A percentile compares a stretch with the other conserved stretches of the same genome.
These are phyloP conservation scores for Neoboletus magnificus DNA, from an alignment of 768 basidiomycete genomes.

Conservation along the genomic window DNA sequence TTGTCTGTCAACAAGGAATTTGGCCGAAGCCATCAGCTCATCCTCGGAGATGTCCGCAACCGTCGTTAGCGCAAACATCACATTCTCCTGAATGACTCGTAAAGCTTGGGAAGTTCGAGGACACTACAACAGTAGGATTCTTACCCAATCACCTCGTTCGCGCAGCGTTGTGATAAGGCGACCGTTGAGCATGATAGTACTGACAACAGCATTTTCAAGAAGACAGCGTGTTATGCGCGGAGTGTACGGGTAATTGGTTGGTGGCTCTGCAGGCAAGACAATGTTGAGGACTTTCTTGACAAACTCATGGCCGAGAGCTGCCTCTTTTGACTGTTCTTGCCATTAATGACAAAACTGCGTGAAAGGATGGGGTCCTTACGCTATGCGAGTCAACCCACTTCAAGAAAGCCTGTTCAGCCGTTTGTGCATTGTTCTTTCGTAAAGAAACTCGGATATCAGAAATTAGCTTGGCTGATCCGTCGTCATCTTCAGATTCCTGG, in stretches of 20 bases:
- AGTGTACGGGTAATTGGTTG: constrained; percentile 43
- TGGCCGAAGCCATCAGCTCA: constrained; percentile 56
- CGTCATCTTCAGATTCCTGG: constrained; percentile 15
- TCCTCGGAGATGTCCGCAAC: constrained; percentile 65
- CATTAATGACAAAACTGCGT: background rate
- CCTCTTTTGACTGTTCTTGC: constrained; percentile 13
- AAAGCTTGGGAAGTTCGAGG: background rate
- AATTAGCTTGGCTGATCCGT: constrained; percentile 33
- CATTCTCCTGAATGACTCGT: constrained; percentile 27
- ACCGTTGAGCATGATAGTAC: constrained; percentile 58
- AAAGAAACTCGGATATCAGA: constrained; percentile 40
- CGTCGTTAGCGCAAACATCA: constrained; percentile 48
- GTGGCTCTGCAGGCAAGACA: constrained; percentile 42
- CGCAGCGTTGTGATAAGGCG: constrained; percentile 55
- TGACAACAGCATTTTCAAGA: constrained; percentile 54
- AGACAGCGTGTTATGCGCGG: constrained; percentile 55
- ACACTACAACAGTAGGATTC: constrained; percentile 6
- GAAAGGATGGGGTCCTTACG: constrained; percentile 1
- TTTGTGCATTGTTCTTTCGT: constrained; percentile 42
- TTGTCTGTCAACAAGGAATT: constrained; percentile 40
- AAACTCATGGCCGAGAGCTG: constrained; percentile 44
- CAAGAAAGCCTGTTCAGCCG: constrained; percentile 58
- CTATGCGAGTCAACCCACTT: constrained; percentile 50
- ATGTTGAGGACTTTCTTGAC: constrained; percentile 57
- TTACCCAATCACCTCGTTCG: constrained; percentile 66